Evolutionary conservation across 768 basidiomycete species (phyloP), one percentile per base, ranked within the genome.

Genomic region (Rhizopogon rudus): DNA sequence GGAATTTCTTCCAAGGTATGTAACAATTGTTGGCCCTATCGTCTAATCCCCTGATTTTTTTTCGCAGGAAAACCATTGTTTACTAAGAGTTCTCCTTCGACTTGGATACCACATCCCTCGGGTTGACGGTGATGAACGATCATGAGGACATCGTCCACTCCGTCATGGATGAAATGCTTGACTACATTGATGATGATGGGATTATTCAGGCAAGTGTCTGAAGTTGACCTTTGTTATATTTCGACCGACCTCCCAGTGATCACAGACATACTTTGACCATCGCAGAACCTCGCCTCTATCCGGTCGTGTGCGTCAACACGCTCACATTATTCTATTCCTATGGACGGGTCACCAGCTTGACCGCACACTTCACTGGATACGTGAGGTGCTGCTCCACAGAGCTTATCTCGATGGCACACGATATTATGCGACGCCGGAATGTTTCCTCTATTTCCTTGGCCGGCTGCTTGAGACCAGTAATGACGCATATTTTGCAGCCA

Each of bases 131-230:
- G 31, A 67, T 74, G 29, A 57, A 63, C 54, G 67, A 55, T 9
- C 63, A 66, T 51, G 65, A 67, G 20, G 65, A 62, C 12, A 60
- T 75, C 10, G 71, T 73, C 2, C 63, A 67, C 37, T 72, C 74
- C 2, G 71, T 83, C 8, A 77, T 85, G 74, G 76, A 83, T 60
- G 80, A 84, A 54, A 84, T 84, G 76, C 72, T 84, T 3, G 64
- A 76, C 37, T 80, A 79, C 55, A 60, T 73, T 7, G 74, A 79
- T 51, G 60, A 67, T 7, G 80, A 84, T 56, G 80, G 79, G 17
- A 82, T 84, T 52, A 70, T 80, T 37, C 73, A 77, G 69, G 79
- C 75, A 61, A 44, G 65, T 41, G 9, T 25, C 3, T 13, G n/a
- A 22, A 49, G 31, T 10, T 25, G 6, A 28, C 5, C 28, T 39